Percentiles rank a stretch among this genome's conserved stretches.
phyloP scores from a whole-genome alignment of 768 basidiomycete genomes.

The Xerocomellus chrysenteron region DNA sequence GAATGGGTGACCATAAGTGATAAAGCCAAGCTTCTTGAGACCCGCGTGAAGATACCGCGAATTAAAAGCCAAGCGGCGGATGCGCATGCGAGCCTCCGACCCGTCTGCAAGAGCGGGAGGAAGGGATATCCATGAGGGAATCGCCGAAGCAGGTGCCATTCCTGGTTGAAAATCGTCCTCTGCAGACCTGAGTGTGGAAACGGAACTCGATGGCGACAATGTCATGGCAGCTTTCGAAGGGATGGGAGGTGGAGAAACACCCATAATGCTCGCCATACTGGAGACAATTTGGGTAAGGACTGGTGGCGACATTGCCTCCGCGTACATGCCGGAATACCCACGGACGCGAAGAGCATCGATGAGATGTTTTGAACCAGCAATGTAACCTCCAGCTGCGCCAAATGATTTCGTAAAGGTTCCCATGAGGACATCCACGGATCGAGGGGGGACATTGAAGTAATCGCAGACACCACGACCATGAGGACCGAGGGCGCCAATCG shows the following conservation, averaged over 20 bases:
- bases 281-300: constrained; percentile 90
- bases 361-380: constrained; percentile 77
- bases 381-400: constrained; percentile 92
- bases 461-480: constrained; percentile 94
- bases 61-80: constrained; percentile 93
- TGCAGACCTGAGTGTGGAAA: constrained; percentile 26
- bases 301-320: constrained; percentile 87
- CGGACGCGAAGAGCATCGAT: constrained; percentile 80
- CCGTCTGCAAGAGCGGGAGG: constrained; percentile 76
- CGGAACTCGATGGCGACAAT: constrained; percentile 32
- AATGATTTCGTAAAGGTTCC: constrained; percentile 98
- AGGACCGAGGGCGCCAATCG: constrained; percentile 93
- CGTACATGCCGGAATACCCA: constrained; percentile 81
- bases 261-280: constrained; percentile 97
- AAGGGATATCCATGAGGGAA: constrained; percentile 81
- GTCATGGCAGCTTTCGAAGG: constrained; percentile 26
- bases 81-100: constrained; percentile 75
- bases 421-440: constrained; percentile 90
- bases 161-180: constrained; percentile 62
- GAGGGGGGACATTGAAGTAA: constrained; percentile 85
- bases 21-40: constrained; percentile 90
- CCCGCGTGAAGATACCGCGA: constrained; percentile 86
- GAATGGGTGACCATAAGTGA: constrained; percentile 88
- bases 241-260: constrained; percentile 47
- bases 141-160: constrained; percentile 57